These are phyloP conservation scores for Pouteria glomerata DNA, from an alignment of 148 eudicot species.

Conservation along the genomic window DNA sequence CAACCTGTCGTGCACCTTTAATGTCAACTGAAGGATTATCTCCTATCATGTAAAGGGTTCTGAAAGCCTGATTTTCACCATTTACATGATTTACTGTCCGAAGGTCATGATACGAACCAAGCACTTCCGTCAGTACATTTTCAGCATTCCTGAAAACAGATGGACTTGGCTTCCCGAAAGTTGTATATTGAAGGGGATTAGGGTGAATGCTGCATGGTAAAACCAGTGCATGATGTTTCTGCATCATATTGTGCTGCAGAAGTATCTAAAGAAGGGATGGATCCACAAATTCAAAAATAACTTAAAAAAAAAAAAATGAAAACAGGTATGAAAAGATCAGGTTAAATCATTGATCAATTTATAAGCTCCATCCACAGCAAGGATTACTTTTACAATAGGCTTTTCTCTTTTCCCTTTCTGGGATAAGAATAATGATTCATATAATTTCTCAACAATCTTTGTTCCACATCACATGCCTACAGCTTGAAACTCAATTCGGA, in stretches of 20 bases:
- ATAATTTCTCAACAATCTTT: too few relatives aligned
- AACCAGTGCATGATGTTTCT: constrained; percentile 8
- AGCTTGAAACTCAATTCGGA: background rate
- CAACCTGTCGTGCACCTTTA: constrained; percentile 81
- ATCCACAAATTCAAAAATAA: background rate
- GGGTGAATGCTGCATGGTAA: constrained; percentile 70
- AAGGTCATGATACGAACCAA: background rate
- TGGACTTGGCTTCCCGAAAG: constrained; percentile 84
- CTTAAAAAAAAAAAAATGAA: background rate
- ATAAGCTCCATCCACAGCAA: background rate
- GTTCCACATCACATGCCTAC: background rate
- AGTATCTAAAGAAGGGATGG: background rate
- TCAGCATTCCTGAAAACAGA: constrained; percentile 80
- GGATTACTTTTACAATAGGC: background rate
- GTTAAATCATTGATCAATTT: background rate
- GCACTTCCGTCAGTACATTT: constrained; percentile 38
- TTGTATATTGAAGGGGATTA: constrained; percentile 62
- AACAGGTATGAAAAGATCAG: background rate
- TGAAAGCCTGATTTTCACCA: constrained; percentile 34
- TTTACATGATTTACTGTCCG: constrained; percentile 15
- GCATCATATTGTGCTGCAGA: background rate
- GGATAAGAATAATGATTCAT: background rate
- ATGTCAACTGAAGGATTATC: constrained; percentile 94
- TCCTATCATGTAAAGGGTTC: constrained; percentile 84
- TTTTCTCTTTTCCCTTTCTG: background rate